Conservation (phyloP, 768 basidiomycete species). For the Lepiota subincarnata region DNA sequence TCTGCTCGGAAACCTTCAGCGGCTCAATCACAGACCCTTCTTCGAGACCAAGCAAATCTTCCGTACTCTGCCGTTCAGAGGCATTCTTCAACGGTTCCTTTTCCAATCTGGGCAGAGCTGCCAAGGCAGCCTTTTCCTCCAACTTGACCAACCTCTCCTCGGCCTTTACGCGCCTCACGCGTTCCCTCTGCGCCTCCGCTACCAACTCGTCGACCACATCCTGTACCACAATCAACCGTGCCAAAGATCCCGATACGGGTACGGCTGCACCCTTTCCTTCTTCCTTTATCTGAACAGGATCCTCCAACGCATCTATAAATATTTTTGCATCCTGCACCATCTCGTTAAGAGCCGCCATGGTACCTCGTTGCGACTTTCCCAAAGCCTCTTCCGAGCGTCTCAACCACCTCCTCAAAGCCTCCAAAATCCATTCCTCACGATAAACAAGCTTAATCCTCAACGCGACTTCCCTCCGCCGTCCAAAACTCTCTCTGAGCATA, state of each 20-base stretch:
- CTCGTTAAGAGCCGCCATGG: not conserved
- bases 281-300: constrained; percentile 11
- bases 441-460: constrained; percentile 58
- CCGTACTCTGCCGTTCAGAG: too few relatives aligned
- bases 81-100: too few relatives aligned
- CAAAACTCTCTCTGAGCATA: constrained; percentile 65
- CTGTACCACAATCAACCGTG: constrained; percentile 46
- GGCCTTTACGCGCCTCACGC: constrained; percentile 42
- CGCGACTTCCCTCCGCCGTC: constrained; percentile 66
- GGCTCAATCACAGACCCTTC: too few relatives aligned
- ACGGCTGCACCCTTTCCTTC: too few relatives aligned
- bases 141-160: constrained; percentile 28
- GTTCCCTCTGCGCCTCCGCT: constrained; percentile 55
- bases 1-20: too few relatives aligned
- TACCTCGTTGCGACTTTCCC: constrained; percentile 7
- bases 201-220: constrained; percentile 48
- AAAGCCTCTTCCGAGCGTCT: constrained; percentile 43
- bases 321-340: constrained; percentile 22
- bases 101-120: too few relatives aligned
- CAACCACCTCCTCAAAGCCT: constrained; percentile 55
- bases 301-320: constrained; percentile 26
- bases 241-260: constrained; percentile 42
- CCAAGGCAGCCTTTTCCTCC: not conserved
- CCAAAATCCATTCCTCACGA: constrained; percentile 59
- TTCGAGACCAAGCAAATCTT: too few relatives aligned